A percentile compares a stretch with the other conserved stretches of the same genome.
Evolutionary conservation across 148 eudicot species (phyloP).

Genomic region (Silene uniflora): DNA sequence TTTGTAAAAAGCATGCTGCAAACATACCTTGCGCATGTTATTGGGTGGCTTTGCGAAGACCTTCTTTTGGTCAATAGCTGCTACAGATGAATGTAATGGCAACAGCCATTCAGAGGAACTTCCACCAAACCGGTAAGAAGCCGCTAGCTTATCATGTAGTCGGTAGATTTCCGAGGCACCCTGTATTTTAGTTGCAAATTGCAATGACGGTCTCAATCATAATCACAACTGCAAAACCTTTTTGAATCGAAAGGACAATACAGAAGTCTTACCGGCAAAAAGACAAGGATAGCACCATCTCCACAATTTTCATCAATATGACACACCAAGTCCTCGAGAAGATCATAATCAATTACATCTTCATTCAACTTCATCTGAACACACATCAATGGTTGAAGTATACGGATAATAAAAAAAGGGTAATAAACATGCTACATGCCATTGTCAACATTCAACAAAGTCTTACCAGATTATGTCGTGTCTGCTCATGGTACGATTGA

Average conservation of each 20-base stretch:
- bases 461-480: conserved; percentile 76
- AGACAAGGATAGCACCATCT: conserved; percentile 88
- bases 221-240: background rate
- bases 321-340: conserved; percentile 92
- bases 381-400: conserved; percentile 14
- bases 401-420: conserved; percentile 5
- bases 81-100: conserved; percentile 90
- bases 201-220: conserved; percentile 7
- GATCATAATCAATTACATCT: conserved; percentile 93
- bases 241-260: background rate
- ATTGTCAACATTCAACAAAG: conserved; percentile 8
- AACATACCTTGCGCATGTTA: conserved; percentile 70
- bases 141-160: conserved; percentile 71
- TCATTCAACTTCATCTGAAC: conserved; percentile 81
- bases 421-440: conserved; percentile 11
- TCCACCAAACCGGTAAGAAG: conserved; percentile 77
- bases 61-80: conserved; percentile 82
- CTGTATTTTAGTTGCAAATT: conserved; percentile 34
- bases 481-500: conserved; percentile 71
- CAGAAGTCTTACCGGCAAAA: conserved; percentile 71
- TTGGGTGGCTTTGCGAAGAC: conserved; percentile 72
- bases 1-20: background rate
- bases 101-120: conserved; percentile 86
- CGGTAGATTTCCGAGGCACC: conserved; percentile 82
- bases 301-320: conserved; percentile 77